Percentiles rank a stretch among this genome's conserved stretches.
Conservation (phyloP, 257 asterid species). For the Knoxia roxburghii region DNA sequence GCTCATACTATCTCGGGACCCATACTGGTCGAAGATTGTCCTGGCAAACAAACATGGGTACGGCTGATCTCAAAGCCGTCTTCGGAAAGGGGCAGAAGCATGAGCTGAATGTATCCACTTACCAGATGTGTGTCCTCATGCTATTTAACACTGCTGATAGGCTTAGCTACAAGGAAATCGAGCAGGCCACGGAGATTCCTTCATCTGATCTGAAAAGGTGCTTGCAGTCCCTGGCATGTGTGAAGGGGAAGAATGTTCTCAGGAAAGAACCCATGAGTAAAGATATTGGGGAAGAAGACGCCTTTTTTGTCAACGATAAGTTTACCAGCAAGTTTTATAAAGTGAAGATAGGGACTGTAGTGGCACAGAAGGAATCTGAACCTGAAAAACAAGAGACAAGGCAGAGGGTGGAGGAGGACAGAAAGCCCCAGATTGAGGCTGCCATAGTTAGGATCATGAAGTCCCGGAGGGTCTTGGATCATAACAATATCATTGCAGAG, state of each 20-base stretch:
- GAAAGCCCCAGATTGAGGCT: constrained; percentile 93
- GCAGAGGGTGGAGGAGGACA: constrained; percentile 87
- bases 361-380: constrained; percentile 87
- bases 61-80: constrained; percentile 72
- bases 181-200: constrained; percentile 78
- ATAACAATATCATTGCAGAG: constrained; percentile 74
- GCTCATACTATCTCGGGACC: constrained; percentile 78
- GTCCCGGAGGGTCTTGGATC: constrained; percentile 78
- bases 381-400: constrained; percentile 88
- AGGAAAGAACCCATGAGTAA: constrained; percentile 84
- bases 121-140: constrained; percentile 88
- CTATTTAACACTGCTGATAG: constrained; percentile 62
- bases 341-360: constrained; percentile 87
- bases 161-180: constrained; percentile 65
- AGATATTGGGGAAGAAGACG: constrained; percentile 69
- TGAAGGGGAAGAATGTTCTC: constrained; percentile 74
- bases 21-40: constrained; percentile 75
- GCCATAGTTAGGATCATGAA: constrained; percentile 87
- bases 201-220: constrained; percentile 75
- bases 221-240: constrained; percentile 78
- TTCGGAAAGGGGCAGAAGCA: constrained; percentile 83
- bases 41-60: constrained; percentile 92
- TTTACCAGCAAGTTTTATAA: constrained; percentile 70
- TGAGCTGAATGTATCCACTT: constrained; percentile 80
- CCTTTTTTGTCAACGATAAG: constrained; percentile 59